Evolutionary conservation across 1,284 basidiomycete species (phyloP), one percentile per base, ranked within the genome.

Genomic region (Rhodotorula sp.): DNA sequence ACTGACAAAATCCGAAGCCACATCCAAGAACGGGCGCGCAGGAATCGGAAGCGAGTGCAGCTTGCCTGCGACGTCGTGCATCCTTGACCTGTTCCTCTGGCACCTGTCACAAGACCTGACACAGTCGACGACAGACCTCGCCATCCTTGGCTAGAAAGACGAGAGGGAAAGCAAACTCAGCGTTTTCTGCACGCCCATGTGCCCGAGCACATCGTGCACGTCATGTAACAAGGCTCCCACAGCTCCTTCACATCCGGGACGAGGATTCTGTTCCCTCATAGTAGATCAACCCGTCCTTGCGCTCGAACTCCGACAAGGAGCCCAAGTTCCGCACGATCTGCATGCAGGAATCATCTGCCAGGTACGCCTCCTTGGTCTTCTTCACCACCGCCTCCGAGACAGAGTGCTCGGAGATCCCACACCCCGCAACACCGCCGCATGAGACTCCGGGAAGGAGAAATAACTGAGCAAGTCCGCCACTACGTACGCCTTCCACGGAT

Each of bases 71-170:
- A n/a, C 20, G 24, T 24, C 44, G 27, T 66, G 63, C 20, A 64
- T 74, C 1, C 55, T 15, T 1, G 70, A n/a, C 61, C 72, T 72
- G 24, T 58, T 52, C 29, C 58, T 30, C 36, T 74, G 72, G 54
- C 72, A 74, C 5, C 57, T 48, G 8, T 62, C 59, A 51, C 74
- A 75, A 3, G 51, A 56, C 2, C 34, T 24, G 8, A 63, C 56
- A 39, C 64, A 64, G 24, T n/a, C 13, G 19, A 19, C 15, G 8
- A 59, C 44, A 6, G 52, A n/a, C 9, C 27, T n/a, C 0, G 13
- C 27, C 81, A 84, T 84, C 27, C 78, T 72, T 0, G 81, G 82
- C 83, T 82, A 84, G 71, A 82, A 83, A 59, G 79, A 84, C 0
- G 77, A 76, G 6, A 71, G 60, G 0, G 74, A 68, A 0, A 83